Percentiles rank a stretch among this genome's conserved stretches.
Conservation (phyloP, 441 rosid genomes). For the Capsella rubella region DNA sequence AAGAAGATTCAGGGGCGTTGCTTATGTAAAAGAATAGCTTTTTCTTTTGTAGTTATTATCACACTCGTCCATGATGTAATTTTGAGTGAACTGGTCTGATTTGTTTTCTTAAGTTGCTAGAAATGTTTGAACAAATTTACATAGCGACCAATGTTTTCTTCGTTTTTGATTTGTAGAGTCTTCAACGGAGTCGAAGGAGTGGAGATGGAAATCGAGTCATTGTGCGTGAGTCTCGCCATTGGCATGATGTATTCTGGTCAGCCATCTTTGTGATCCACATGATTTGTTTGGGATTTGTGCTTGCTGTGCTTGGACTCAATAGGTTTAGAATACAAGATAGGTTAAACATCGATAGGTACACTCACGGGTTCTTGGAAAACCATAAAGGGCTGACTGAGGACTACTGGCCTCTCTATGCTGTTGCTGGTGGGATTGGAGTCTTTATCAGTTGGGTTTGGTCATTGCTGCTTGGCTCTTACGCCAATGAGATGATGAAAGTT, state of each 20-base stretch:
- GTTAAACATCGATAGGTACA: conserved; percentile 71
- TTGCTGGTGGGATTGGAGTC: conserved; percentile 80
- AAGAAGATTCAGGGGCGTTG: conserved; percentile 6
- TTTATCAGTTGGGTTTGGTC: conserved; percentile 81
- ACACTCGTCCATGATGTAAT: neutral
- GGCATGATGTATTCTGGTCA: conserved; percentile 97
- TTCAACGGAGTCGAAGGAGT: conserved; percentile 64
- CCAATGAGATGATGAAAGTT: conserved; percentile 88
- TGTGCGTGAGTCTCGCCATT: conserved; percentile 65
- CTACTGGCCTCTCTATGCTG: conserved; percentile 90
- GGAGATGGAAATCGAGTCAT: conserved; percentile 56
- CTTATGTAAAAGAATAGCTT: neutral
- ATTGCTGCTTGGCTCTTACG: conserved; percentile 75
- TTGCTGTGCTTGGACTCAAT: conserved; percentile 73
- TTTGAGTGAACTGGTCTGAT: neutral
- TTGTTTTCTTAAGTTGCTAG: neutral
- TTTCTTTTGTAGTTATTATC: neutral
- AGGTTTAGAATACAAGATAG: conserved; percentile 77
- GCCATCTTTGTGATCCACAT: conserved; percentile 76
- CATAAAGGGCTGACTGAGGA: conserved; percentile 69
- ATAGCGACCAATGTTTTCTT: conserved; percentile 6
- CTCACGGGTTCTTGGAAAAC: conserved; percentile 50
- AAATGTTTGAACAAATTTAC: neutral
- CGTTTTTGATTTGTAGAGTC: conserved; percentile 52
- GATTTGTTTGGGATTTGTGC: conserved; percentile 64